A percentile compares a stretch with the other conserved stretches of the same genome.
These are phyloP conservation scores for Pythium folliculosum DNA, from an alignment of 352 stramenopile genomes.

Conservation along the genomic window DNA sequence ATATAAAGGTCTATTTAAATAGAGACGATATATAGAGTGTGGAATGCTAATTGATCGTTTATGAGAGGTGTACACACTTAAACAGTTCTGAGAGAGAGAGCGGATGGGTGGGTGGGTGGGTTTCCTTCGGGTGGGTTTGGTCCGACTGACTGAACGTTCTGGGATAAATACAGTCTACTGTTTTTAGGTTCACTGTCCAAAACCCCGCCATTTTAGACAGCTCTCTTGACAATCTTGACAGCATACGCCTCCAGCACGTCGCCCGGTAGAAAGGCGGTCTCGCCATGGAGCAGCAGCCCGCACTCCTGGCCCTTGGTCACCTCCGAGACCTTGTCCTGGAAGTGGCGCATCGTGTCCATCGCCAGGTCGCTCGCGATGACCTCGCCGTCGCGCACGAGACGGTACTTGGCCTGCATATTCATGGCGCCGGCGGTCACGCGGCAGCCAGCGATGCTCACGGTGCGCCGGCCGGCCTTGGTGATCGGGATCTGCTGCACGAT, in stretches of 20 bases:
- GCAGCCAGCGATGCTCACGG: slow-evolving; percentile 95
- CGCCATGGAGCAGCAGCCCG: slow-evolving; percentile 94
- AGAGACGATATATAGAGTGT: too few relatives aligned
- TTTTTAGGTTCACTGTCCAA: slow-evolving; percentile 18
- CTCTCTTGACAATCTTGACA: slow-evolving; percentile 70
- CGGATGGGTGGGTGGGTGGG: too few relatives aligned
- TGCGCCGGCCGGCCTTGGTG: slow-evolving; percentile 71
- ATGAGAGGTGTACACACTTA: too few relatives aligned
- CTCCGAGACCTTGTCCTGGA: slow-evolving; percentile 92
- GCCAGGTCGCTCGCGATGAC: slow-evolving; percentile 84
- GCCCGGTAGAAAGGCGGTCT: slow-evolving; percentile 80
- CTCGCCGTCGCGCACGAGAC: slow-evolving; percentile 91
- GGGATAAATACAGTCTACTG: slow-evolving; percentile 33
- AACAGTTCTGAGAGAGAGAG: too few relatives aligned
- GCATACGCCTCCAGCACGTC: slow-evolving; percentile 95
- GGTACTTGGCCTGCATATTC: slow-evolving; percentile 83
- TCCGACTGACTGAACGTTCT: slow-evolving; percentile 16
- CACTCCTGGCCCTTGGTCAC: slow-evolving; percentile 96
- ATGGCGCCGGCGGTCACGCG: slow-evolving; percentile 95
- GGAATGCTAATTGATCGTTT: too few relatives aligned
- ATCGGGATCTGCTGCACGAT: slow-evolving; percentile 88
- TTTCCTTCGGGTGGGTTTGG: neutral
- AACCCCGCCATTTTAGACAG: slow-evolving; percentile 36
- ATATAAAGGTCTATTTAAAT: too few relatives aligned
- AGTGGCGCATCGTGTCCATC: slow-evolving; percentile 87